phyloP scores from a whole-genome alignment of 768 basidiomycete species.

The Russula emetica region DNA sequence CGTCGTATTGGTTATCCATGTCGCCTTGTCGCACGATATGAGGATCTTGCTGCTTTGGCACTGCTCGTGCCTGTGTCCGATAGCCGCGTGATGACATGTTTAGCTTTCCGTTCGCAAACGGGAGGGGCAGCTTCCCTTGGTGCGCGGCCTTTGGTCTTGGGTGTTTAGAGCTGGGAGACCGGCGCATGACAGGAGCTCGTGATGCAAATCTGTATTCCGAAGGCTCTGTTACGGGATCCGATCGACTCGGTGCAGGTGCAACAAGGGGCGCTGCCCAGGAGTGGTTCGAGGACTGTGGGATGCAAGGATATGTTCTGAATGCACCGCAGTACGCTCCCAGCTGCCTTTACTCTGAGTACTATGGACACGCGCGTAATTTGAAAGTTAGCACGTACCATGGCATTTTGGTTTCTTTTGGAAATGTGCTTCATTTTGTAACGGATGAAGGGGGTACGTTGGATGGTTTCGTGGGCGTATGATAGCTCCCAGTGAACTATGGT shows the following conservation, averaged over 20 bases:
- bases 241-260: not conserved
- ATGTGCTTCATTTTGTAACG: not conserved
- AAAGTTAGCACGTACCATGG: constrained; percentile 1
- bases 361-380: no score
- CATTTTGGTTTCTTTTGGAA: not conserved
- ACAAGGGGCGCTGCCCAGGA: constrained; percentile 19
- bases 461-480: not conserved
- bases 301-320: constrained; percentile 5
- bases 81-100: not conserved
- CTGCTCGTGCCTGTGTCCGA: not conserved
- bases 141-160: not conserved
- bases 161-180: constrained; percentile 10
- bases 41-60: not conserved
- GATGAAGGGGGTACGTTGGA: not conserved
- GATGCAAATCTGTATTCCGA: constrained; percentile 19
- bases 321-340: constrained; percentile 1
- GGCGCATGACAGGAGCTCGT: constrained; percentile 14
- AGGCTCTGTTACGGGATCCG: constrained; percentile 6
- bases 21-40: not conserved
- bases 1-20: constrained; percentile 12
- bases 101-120: not conserved
- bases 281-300: not conserved
- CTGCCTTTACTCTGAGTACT: constrained; percentile 4
- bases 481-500: not conserved
- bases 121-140: not conserved